These are phyloP conservation scores for Cucumis sativus DNA, from an alignment of 306 rosid genomes.

Conservation along the genomic window DNA sequence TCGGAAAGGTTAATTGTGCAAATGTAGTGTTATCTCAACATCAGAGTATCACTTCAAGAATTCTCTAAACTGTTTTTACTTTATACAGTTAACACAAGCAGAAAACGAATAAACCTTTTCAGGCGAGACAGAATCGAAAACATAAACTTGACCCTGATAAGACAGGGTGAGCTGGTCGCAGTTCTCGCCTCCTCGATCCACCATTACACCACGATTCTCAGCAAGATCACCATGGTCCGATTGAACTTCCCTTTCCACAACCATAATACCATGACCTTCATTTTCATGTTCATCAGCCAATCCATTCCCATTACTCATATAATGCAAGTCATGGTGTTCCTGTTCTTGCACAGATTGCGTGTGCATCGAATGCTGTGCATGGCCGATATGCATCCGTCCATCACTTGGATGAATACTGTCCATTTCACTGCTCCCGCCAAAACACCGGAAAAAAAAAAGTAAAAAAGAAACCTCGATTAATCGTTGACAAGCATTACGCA, in stretches of 20 bases:
- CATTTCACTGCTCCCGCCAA: conserved; percentile 22
- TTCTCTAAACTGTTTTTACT: neutral
- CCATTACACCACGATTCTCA: conserved; percentile 23
- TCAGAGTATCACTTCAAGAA: neutral
- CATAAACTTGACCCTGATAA: conserved; percentile 66
- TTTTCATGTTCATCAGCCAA: conserved; percentile 39
- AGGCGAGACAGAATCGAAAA: conserved; percentile 51
- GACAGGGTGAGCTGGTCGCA: conserved; percentile 66
- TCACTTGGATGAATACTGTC: conserved; percentile 42
- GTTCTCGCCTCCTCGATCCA: conserved; percentile 31
- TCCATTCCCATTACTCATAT: conserved; percentile 42
- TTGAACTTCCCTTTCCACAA: conserved; percentile 32
- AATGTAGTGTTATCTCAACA: neutral
- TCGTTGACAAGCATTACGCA: neutral
- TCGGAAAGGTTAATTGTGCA: neutral
- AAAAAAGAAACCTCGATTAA: neutral
- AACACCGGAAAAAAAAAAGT: neutral
- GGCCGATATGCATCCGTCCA: conserved; percentile 30
- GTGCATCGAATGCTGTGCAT: conserved; percentile 40
- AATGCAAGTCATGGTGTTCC: conserved; percentile 46
- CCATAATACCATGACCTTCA: conserved; percentile 32
- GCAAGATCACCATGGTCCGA: conserved; percentile 38
- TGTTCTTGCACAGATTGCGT: conserved; percentile 38
- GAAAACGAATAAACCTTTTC: conserved; percentile 44
- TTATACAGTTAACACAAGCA: neutral